phyloP scores from a whole-genome alignment of 352 stramenopile genomes.

The Globisporangium yorkense region DNA sequence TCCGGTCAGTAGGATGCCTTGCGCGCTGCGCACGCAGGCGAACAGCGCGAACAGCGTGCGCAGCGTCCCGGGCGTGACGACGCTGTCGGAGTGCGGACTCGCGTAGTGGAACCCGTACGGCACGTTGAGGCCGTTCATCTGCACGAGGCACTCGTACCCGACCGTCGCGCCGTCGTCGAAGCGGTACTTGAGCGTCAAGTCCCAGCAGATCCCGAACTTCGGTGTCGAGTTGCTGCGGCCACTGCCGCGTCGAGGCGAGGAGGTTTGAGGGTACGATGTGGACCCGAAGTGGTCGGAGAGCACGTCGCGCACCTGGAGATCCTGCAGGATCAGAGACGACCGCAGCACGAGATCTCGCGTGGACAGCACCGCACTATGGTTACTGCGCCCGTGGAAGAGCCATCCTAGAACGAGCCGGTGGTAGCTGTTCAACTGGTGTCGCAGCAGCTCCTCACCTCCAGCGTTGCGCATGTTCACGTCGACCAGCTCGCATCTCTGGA shows the following conservation, averaged over 20 bases:
- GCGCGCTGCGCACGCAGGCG: constrained; percentile 30
- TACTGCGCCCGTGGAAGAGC: neutral
- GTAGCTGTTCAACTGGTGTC: constrained; percentile 2
- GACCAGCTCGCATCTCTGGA: constrained; percentile 37
- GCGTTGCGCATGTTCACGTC: constrained; percentile 10
- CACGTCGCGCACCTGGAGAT: constrained; percentile 50
- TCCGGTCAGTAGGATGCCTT: constrained; percentile 23
- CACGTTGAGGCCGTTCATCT: constrained; percentile 39
- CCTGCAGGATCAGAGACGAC: constrained; percentile 32
- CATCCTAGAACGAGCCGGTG: neutral
- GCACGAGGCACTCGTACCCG: constrained; percentile 55
- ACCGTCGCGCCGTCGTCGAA: constrained; percentile 55
- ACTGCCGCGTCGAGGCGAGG: neutral
- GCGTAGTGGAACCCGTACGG: constrained; percentile 68
- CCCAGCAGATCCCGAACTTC: constrained; percentile 22
- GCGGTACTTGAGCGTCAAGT: constrained; percentile 52
- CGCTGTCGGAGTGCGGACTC: constrained; percentile 17
- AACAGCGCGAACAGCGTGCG: constrained; percentile 51
- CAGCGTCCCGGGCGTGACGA: constrained; percentile 41
- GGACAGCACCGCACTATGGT: neutral
- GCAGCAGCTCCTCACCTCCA: neutral
- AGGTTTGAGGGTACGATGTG: neutral
- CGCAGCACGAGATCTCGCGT: constrained; percentile 22
- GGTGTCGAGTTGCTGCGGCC: neutral
- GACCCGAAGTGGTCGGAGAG: constrained; percentile 25